Base-by-base conservation (phyloP, 2,329 filamentous ascomycete species). In the Ophiostoma tasmaniense region DNA sequence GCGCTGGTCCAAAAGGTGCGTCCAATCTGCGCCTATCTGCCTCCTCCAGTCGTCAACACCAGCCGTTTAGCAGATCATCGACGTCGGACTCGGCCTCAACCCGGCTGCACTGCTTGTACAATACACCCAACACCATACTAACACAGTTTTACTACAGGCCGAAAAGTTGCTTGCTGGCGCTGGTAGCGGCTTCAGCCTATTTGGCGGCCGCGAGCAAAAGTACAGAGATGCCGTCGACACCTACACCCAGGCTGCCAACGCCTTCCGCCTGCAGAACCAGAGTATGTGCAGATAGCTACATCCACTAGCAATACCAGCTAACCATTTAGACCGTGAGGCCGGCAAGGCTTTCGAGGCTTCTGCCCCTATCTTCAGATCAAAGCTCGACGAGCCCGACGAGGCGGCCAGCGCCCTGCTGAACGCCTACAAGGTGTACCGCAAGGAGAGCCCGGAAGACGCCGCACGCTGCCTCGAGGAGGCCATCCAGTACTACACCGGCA, bases 351-450 rank as follows among this genome's bases (percentile, higher is more conserved):
- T 97, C 73, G 92, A 97, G 78, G 86, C 89, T 78, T 92, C 92
- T 14, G 94, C 93, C n/a, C 79, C 85, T 61, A 89, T 98, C 70
- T 92, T 96, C 78, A 86, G 82, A 66, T 85, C 88, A 73, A 89
- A 93, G 75, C 85, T 98, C 66, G 96, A 93, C 77, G 93, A 98
- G 76, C 91, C 90, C 59, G 92, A 96, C 77, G 95, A 98, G 77
- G 92, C 93, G 65, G 93, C 94, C 72, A 96, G 96, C 80, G 90
- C 90, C 65, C 82, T 93, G 66, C 87, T 90, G 75, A 93, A 98
- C 78, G 95, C 95, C 67, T 98, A 93, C 85, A 97, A 98, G 83
- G 90, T 92, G 71, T 98, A 97, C 81, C 87, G 90, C 75, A 96
- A 93, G 80, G 88, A 90, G 67, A 88, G 91, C 75, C 93, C 93